Base-by-base conservation (phyloP, 1,284 basidiomycete species). In the Volvariella volvacea region DNA sequence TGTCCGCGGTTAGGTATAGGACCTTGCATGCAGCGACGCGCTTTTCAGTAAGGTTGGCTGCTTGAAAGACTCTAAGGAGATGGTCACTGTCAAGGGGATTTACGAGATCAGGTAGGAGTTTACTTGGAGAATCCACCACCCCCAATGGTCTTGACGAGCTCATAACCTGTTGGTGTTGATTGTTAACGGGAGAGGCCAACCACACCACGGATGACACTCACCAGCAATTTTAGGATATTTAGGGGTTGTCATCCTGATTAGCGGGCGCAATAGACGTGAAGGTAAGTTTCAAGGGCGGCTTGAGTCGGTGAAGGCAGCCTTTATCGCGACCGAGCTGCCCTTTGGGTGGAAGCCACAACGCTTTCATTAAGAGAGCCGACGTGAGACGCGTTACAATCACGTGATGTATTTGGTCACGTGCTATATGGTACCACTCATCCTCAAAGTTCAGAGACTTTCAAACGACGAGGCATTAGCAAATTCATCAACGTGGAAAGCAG, bases 1-100 rank as follows among this genome's bases (percentile, higher is more conserved):
- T 82, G 40, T 76, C 55, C 4, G 71, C 60, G 0, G 76, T 82
- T 41, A 93, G 66, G 15, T 68, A 61, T 52, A 93, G 75, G 30
- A 93, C 69, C 64, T 95, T 96, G 72, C 92, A 92, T 15, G 92
- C 92, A 1, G 88, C 90, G 2, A 90, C 76, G 14, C 63, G 71
- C 46, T 76, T 73, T 4, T 76, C 68, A n/a, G 72, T 63, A 38
- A 88, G 60, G 60, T 92, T 76, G 20, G 87, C 78, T 0, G 90
- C 90, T 42, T 78, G 80, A 58, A 83, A 94, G 12, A 95, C 92
- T 41, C 90, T 93, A 53, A 0, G 41, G 14, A 7, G 22, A n/a
- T 37, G 21, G 25, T 30, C 12, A 28, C 25, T 6, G 12, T 28
- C 12, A 12, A 28, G 25, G 12, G 17, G 28, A n/a, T 17, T 2